phyloP scores from a whole-genome alignment of 2,329 filamentous ascomycete genomes.

The Colletotrichum somersetense region DNA sequence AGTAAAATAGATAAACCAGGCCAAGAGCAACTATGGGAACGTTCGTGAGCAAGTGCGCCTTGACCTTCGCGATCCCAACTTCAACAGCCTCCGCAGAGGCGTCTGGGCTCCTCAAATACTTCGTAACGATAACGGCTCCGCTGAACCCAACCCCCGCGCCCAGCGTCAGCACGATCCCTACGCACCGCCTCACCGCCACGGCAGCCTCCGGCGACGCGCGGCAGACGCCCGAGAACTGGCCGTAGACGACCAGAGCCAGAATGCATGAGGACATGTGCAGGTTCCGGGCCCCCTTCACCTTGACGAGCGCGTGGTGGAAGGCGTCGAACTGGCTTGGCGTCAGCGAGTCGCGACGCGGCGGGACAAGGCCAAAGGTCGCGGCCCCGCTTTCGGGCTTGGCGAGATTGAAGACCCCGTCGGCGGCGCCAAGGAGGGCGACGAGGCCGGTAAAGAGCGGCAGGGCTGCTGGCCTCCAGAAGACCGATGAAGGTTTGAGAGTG shows the following conservation, averaged over 20 bases:
- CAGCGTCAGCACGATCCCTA: conserved; percentile 31
- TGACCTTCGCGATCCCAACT: conserved; percentile 27
- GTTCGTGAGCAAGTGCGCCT: conserved; percentile 25
- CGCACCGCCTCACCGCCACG: conserved; percentile 25
- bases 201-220: conserved; percentile 28
- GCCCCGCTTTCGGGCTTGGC: conserved; percentile 32
- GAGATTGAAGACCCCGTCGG: conserved; percentile 35
- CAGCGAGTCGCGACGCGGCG: conserved; percentile 21
- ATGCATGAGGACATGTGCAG: conserved; percentile 38
- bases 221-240: conserved; percentile 26
- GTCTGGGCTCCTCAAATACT: conserved; percentile 19
- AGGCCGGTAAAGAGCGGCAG: conserved; percentile 34
- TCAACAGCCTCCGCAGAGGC: conserved; percentile 19
- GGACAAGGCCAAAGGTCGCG: conserved; percentile 30
- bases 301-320: conserved; percentile 36
- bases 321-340: conserved; percentile 34
- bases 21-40: conserved; percentile 34
- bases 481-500: neutral
- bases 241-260: conserved; percentile 26
- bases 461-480: conserved; percentile 30
- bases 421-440: conserved; percentile 33
- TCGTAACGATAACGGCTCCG: conserved; percentile 26
- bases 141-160: conserved; percentile 30
- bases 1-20: conserved; percentile 10
- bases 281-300: conserved; percentile 38